These are phyloP conservation scores for Exserohilum rostratum DNA, from an alignment of 2,329 filamentous ascomycete species.

Conservation along the genomic window DNA sequence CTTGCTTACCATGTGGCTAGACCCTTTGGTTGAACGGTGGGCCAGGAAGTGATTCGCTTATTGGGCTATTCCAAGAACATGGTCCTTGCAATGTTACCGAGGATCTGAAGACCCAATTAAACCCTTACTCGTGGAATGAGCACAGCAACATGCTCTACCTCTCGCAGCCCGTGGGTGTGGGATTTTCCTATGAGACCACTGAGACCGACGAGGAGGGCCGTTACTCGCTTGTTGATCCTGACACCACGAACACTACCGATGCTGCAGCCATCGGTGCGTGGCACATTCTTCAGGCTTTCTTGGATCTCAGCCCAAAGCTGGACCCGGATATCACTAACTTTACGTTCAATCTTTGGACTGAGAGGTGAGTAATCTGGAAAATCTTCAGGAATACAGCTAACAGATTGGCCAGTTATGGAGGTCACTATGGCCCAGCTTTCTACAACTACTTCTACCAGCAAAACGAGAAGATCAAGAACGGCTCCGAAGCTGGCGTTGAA, in stretches of 20 bases:
- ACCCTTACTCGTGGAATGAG: conserved; percentile 50
- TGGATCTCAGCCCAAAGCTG: conserved; percentile 48
- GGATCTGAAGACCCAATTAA: conserved; percentile 43
- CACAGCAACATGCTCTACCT: conserved; percentile 49
- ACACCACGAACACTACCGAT: conserved; percentile 42
- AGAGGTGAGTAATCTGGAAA: conserved; percentile 36
- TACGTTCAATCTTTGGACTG: conserved; percentile 58
- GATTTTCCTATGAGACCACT: conserved; percentile 49
- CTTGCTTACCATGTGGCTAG: background rate
- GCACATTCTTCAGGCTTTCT: conserved; percentile 46
- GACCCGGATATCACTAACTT: conserved; percentile 59
- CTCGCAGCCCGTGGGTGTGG: conserved; percentile 49
- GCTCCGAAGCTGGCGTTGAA: conserved; percentile 54
- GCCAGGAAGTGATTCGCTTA: conserved; percentile 58
- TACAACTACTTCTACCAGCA: conserved; percentile 64
- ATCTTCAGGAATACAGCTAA: background rate
- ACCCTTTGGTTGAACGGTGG: conserved; percentile 62
- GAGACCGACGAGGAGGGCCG: conserved; percentile 31
- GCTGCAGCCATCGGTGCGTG: conserved; percentile 44
- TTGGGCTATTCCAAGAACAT: conserved; percentile 60
- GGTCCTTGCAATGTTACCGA: conserved; percentile 43
- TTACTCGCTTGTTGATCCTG: conserved; percentile 40
- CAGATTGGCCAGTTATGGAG: conserved; percentile 35
- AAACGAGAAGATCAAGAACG: conserved; percentile 59
- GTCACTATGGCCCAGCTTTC: conserved; percentile 61